phyloP scores from a whole-genome alignment of 495 filamentous ascomycete species.

The Daldinia childiae region DNA sequence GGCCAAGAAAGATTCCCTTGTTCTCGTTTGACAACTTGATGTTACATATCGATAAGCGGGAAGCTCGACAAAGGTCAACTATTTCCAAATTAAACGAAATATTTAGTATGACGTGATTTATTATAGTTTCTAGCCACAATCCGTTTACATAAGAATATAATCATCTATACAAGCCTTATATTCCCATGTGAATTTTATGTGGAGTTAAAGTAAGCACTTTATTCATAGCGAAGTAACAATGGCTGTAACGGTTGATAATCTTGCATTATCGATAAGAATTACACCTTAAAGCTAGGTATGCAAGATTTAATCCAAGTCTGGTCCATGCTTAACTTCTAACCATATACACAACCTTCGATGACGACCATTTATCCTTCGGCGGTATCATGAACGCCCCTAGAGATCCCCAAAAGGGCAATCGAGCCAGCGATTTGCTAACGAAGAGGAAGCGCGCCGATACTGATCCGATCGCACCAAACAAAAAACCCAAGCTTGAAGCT shows the following conservation, averaged over 20 bases:
- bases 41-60: background rate
- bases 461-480: conserved; percentile 30
- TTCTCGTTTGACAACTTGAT: background rate
- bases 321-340: conserved; percentile 2
- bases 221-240: background rate
- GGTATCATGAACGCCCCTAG: conserved; percentile 28
- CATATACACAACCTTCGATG: conserved; percentile 13
- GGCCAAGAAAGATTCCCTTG: conserved; percentile 9
- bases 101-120: too few species aligned
- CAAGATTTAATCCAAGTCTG: background rate
- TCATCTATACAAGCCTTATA: too few species aligned
- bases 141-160: too few species aligned
- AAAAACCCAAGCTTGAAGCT: conserved; percentile 33
- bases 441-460: conserved; percentile 46
- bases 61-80: too few species aligned
- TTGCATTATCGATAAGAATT: conserved; percentile 2
- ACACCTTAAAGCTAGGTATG: background rate
- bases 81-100: too few species aligned
- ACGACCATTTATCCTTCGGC: background rate
- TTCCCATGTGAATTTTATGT: background rate
- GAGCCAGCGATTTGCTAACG: background rate
- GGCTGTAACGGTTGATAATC: background rate
- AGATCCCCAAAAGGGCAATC: conserved; percentile 12
- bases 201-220: background rate
- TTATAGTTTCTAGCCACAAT: too few species aligned